A percentile compares a stretch with the other conserved stretches of the same genome.
Conservation (phyloP, 1,139 yeast species). For the Saccharomyces pastorianus region DNA sequence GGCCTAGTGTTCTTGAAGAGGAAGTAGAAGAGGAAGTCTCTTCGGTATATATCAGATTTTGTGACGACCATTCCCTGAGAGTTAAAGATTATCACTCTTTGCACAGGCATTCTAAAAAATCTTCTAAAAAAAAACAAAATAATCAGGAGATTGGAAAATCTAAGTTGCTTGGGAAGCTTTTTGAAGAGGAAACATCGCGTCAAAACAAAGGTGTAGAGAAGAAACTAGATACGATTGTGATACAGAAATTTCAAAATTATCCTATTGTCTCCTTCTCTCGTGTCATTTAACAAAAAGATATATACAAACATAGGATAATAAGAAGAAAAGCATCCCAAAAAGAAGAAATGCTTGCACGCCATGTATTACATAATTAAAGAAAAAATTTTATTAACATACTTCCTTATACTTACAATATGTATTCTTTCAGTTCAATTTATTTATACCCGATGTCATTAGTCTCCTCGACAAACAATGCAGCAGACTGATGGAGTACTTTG, state of each 20-base stretch:
- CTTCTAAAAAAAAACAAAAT: neutral
- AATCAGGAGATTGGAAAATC: neutral
- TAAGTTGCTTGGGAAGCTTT: neutral
- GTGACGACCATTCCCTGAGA: conserved; percentile 4
- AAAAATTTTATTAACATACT: neutral
- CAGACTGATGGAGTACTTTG: conserved; percentile 30
- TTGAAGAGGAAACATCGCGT: neutral
- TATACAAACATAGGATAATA: neutral
- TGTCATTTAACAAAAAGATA: neutral
- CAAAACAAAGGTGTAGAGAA: neutral
- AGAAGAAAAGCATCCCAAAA: neutral
- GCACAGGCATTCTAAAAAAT: neutral
- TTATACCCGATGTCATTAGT: conserved; percentile 18
- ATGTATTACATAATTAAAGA: conserved; percentile 1
- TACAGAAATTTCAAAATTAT: neutral
- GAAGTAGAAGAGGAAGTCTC: neutral
- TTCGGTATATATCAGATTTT: conserved; percentile 5
- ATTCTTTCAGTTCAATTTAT: neutral
- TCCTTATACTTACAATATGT: neutral
- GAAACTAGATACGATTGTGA: neutral
- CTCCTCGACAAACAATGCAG: conserved; percentile 28
- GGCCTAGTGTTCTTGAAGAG: neutral
- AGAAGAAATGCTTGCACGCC: neutral
- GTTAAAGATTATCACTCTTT: conserved; percentile 4
- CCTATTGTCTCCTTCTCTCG: neutral